A percentile compares a stretch with the other conserved stretches of the same genome.
Conservation (phyloP, 2,329 filamentous ascomycete species). For the Trichoderma atrobrunneum region DNA sequence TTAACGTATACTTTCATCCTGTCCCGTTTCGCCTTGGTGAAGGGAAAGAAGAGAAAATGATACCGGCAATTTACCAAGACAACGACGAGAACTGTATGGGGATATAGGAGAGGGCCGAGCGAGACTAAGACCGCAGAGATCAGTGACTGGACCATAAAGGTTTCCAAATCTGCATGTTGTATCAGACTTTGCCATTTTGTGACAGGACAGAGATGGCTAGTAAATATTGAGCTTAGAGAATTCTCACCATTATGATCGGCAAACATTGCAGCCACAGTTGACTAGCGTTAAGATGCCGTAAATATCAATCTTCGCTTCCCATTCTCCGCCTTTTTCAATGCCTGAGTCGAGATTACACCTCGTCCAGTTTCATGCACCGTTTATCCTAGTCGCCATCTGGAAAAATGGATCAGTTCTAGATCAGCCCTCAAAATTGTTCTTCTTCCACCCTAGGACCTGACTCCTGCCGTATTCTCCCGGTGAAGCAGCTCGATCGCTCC, state of each 20-base stretch:
- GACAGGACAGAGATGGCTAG: not conserved
- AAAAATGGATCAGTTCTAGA: not conserved
- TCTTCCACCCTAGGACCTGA: slow-evolving; percentile 9
- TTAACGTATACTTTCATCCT: not conserved
- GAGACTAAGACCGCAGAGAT: not conserved
- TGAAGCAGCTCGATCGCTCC: not conserved
- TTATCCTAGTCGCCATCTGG: not conserved
- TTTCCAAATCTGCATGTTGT: not conserved
- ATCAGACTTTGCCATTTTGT: not conserved
- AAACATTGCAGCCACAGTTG: not conserved
- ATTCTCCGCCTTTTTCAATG: not conserved
- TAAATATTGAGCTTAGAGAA: not conserved
- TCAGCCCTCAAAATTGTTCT: not conserved
- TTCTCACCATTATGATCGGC: not conserved
- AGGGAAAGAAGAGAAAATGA: not conserved
- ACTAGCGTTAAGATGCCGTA: not conserved
- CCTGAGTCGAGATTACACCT: not conserved
- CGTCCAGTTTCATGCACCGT: not conserved
- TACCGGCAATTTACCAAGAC: not conserved
- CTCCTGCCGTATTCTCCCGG: not conserved
- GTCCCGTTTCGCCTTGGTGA: not conserved
- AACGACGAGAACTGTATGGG: not conserved
- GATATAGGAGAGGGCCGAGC: not conserved
- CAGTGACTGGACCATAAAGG: not conserved
- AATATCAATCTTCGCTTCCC: not conserved